Percentiles rank a stretch among this genome's conserved stretches.
phyloP scores from a whole-genome alignment of 2,329 filamentous ascomycete species.

The Ophiobolus disseminans region DNA sequence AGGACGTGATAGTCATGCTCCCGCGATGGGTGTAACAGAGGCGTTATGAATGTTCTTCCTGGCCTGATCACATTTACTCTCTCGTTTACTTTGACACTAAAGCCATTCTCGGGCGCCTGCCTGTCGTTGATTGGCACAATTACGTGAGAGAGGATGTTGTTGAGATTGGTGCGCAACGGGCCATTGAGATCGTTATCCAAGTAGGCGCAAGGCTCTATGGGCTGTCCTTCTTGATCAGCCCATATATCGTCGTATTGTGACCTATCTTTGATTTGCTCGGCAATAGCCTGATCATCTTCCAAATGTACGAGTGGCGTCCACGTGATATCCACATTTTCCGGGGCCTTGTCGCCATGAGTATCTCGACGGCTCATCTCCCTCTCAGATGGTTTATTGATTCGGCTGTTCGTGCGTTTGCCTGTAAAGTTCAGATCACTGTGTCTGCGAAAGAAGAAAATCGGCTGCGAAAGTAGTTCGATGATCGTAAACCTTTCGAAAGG shows the following conservation, averaged over 20 bases:
- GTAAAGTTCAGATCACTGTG: slow-evolving; percentile 8
- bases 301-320: neutral
- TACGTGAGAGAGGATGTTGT: slow-evolving; percentile 11
- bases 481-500: slow-evolving; percentile 25
- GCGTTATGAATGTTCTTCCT: slow-evolving; percentile 13
- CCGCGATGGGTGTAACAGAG: neutral
- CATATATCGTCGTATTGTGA: slow-evolving; percentile 6
- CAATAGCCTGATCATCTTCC: neutral
- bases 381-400: neutral
- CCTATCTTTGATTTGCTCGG: neutral
- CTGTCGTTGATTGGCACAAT: slow-evolving; percentile 13
- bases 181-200: neutral
- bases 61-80: neutral
- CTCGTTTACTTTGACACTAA: slow-evolving; percentile 7
- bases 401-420: neutral
- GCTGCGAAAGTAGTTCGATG: slow-evolving; percentile 28
- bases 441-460: slow-evolving; percentile 29
- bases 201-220: neutral
- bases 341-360: neutral
- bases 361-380: neutral
- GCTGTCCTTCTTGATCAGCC: slow-evolving; percentile 1
- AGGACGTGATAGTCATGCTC: slow-evolving; percentile 1
- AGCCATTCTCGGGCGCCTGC: slow-evolving; percentile 6
- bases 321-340: neutral
- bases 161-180: neutral